phyloP scores from a whole-genome alignment of 257 asterid genomes.

The Verbascum thapsus region DNA sequence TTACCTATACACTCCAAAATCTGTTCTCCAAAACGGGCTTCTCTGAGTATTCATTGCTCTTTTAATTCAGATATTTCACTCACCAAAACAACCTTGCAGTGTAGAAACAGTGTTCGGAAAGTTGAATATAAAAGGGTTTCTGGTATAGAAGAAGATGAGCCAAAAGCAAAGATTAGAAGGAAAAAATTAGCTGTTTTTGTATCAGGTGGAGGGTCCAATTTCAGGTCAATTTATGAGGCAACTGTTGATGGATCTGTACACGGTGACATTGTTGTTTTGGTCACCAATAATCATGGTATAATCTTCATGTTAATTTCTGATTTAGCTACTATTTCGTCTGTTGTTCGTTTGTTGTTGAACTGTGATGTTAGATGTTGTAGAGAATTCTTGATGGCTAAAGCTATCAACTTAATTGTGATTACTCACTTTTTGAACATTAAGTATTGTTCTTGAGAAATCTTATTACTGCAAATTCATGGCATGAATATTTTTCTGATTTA shows the following conservation, averaged over 20 bases:
- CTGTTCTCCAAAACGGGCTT: constrained; percentile 29
- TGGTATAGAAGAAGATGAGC: constrained; percentile 28
- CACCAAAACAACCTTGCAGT: constrained; percentile 27
- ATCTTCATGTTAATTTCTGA: not conserved
- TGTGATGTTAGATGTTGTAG: not conserved
- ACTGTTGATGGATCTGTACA: constrained; percentile 50
- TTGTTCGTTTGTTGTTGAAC: not conserved
- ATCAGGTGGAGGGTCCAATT: constrained; percentile 97
- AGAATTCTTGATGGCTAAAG: not conserved
- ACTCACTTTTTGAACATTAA: not conserved
- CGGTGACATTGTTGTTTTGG: constrained; percentile 68
- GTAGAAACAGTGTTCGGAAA: constrained; percentile 32
- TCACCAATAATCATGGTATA: constrained; percentile 72
- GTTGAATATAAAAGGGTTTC: constrained; percentile 23
- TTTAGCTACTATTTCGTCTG: too few relatives aligned
- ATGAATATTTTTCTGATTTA: not conserved
- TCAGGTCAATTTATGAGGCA: constrained; percentile 74
- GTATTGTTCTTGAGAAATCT: not conserved
- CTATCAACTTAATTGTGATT: constrained; percentile 16
- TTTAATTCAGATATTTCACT: constrained; percentile 16
- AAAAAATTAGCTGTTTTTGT: constrained; percentile 85
- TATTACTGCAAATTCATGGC: not conserved
- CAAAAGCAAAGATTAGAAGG: constrained; percentile 38
- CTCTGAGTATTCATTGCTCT: constrained; percentile 31
- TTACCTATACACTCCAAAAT: not conserved